phyloP scores from a whole-genome alignment of 2,329 filamentous ascomycete genomes.

The Macrophomina pseudophaseolina region DNA sequence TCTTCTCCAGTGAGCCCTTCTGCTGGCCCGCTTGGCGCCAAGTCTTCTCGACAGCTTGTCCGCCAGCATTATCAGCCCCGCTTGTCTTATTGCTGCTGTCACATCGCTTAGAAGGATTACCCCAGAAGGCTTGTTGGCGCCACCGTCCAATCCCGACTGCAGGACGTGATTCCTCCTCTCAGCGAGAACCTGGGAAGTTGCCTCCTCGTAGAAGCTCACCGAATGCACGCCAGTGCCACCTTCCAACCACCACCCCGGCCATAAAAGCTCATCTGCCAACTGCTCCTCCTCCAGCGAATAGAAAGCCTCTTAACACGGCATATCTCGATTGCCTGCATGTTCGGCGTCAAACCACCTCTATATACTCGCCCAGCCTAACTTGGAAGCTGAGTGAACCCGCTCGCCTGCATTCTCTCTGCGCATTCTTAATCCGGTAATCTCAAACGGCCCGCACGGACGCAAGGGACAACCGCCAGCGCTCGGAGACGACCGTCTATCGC shows the following conservation, averaged over 20 bases:
- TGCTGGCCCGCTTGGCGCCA: neutral
- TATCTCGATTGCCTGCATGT: slow-evolving; percentile 6
- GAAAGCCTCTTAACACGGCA: neutral
- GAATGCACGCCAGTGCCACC: neutral
- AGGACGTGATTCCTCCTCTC: neutral
- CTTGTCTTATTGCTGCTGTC: neutral
- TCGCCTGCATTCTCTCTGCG: neutral
- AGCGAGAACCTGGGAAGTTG: neutral
- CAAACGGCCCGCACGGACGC: neutral
- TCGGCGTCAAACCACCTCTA: neutral
- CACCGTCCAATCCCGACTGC: neutral
- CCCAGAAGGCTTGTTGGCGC: slow-evolving; percentile 22
- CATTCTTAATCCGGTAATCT: neutral
- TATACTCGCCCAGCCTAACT: slow-evolving; percentile 5
- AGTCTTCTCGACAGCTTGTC: neutral
- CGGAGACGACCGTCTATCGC: slow-evolving; percentile 10
- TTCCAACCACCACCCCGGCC: neutral
- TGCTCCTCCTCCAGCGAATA: neutral
- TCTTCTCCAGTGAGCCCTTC: neutral
- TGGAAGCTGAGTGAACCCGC: neutral
- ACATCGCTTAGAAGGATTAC: slow-evolving; percentile 20
- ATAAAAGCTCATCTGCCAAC: neutral
- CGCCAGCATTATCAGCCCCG: slow-evolving; percentile 21
- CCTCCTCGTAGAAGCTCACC: slow-evolving; percentile 10
- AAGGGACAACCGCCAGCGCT: neutral